A percentile compares a stretch with the other conserved stretches of the same genome.
These are phyloP conservation scores for Stemphylium vesicarium DNA, from an alignment of 2,329 filamentous ascomycete genomes.

Conservation along the genomic window DNA sequence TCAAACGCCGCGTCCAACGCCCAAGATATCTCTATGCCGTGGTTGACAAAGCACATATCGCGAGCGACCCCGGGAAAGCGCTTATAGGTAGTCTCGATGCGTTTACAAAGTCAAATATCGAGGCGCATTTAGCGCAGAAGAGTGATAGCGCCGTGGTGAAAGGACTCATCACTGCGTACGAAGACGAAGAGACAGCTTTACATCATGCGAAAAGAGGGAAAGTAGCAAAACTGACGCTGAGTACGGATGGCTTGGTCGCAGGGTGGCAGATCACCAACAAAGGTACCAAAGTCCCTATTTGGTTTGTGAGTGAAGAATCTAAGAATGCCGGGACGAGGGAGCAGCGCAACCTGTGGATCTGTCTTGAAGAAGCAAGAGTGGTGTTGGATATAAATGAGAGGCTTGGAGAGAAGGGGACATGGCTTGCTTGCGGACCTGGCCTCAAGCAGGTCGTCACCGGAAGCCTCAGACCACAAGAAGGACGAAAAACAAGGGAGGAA, in stretches of 20 bases:
- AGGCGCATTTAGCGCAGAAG: not conserved
- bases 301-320: not conserved
- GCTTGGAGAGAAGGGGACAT: conserved; percentile 9
- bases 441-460: not conserved
- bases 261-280: not conserved
- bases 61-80: not conserved
- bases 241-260: not conserved
- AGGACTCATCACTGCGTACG: not conserved
- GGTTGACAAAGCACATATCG: not conserved
- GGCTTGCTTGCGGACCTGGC: conserved; percentile 14
- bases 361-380: conserved; percentile 9
- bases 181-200: not conserved
- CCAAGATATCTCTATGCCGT: not conserved
- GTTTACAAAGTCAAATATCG: not conserved
- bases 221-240: not conserved
- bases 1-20: not conserved
- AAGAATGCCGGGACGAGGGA: no score
- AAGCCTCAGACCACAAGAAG: not conserved
- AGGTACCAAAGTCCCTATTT: not conserved
- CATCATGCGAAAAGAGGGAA: not conserved
- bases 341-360: conserved; percentile 9
- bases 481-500: not conserved
- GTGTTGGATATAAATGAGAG: conserved; percentile 3
- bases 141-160: no score
- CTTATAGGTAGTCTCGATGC: no score